A percentile compares a stretch with the other conserved stretches of the same genome.
Conservation (phyloP, 306 rosid genomes). For the Vachellia collinsii region DNA sequence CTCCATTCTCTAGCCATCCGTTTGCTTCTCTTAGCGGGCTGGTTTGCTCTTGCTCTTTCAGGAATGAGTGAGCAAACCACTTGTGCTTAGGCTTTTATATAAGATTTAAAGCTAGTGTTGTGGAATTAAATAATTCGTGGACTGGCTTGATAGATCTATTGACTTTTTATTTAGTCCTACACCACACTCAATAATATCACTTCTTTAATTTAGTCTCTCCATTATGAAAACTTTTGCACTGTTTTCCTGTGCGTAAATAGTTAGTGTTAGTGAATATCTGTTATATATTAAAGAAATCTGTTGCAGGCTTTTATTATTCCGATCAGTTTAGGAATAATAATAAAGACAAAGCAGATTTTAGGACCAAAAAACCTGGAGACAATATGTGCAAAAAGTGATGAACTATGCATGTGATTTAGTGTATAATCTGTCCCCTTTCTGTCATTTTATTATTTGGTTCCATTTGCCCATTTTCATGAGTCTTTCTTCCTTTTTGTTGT, state of each 20-base stretch:
- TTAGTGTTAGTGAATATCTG: background rate
- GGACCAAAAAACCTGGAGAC: background rate
- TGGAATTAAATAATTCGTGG: background rate
- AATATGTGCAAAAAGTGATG: background rate
- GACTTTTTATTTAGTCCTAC: background rate
- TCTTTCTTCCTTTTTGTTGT: background rate
- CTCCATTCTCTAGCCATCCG: conserved; percentile 20
- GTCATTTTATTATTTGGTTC: background rate
- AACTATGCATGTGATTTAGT: background rate
- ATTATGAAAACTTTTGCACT: background rate
- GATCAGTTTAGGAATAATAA: background rate
- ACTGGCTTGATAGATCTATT: background rate
- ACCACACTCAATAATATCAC: background rate
- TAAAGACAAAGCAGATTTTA: background rate
- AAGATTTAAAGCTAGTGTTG: conserved; percentile 19
- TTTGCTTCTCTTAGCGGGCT: background rate
- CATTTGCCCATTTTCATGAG: background rate
- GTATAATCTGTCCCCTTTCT: background rate
- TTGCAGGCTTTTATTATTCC: background rate
- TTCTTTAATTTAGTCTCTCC: background rate
- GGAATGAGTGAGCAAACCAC: background rate
- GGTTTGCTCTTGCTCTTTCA: background rate
- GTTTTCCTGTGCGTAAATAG: background rate
- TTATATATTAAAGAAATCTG: background rate
- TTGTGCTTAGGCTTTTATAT: conserved; percentile 26